Evolutionary conservation across 768 basidiomycete genomes (phyloP).

Genomic region (Paxillus involutus): DNA sequence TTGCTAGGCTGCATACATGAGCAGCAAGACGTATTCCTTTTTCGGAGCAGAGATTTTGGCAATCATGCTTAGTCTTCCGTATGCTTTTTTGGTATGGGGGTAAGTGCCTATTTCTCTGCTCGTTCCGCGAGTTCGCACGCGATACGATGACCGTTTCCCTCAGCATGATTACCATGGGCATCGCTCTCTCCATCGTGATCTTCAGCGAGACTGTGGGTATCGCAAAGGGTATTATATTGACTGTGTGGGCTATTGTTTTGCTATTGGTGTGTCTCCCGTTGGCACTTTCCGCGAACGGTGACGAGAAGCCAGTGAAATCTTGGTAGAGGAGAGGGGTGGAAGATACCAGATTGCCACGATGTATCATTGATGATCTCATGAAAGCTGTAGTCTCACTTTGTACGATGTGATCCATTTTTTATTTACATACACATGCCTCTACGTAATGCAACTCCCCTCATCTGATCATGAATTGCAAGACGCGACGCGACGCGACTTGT

Average conservation of each 20-base stretch:
- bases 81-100: constrained; percentile 33
- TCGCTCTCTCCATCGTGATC: constrained; percentile 11
- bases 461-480: no score
- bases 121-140: neutral
- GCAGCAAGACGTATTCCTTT: constrained; percentile 6
- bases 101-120: constrained; percentile 5
- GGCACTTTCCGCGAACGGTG: neutral
- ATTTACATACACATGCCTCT: no score
- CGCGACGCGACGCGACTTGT: constrained; percentile 27
- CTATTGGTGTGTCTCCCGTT: neutral
- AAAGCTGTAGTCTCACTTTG: no score
- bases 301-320: neutral
- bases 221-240: neutral
- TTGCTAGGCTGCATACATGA: constrained; percentile 26
- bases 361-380: no score
- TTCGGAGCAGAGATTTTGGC: constrained; percentile 29
- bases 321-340: neutral
- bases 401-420: no score
- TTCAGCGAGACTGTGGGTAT: neutral
- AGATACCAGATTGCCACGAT: no score
- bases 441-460: no score
- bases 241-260: neutral
- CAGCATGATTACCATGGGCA: constrained; percentile 29
- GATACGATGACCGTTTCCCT: neutral
- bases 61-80: constrained; percentile 33